phyloP scores from a whole-genome alignment of 345 rosid species.

The Eucalyptus regnans region DNA sequence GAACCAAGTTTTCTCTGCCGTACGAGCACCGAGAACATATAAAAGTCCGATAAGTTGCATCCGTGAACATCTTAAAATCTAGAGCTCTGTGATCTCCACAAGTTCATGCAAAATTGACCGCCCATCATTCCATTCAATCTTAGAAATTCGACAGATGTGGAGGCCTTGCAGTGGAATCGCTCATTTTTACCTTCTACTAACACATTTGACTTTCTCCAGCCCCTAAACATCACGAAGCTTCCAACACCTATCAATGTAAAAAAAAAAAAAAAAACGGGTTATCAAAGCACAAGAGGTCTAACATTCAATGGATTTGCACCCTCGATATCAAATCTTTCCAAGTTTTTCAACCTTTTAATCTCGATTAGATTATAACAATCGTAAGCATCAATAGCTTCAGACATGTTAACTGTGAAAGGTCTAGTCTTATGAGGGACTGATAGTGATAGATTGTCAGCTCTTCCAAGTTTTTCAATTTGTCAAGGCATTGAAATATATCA shows the following conservation, averaged over 20 bases:
- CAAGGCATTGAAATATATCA: too few species aligned
- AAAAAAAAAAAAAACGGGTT: too few species aligned
- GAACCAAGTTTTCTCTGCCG: neutral
- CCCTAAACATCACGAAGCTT: neutral
- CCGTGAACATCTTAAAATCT: neutral
- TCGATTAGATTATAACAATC: neutral
- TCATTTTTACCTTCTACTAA: neutral
- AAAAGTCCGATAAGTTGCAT: neutral
- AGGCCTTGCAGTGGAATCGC: neutral
- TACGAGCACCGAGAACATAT: neutral
- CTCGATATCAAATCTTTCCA: fast-evolving
- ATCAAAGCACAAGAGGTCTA: neutral
- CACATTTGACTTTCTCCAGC: neutral
- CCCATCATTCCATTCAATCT: neutral
- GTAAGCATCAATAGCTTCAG: neutral
- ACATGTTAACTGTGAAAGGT: neutral
- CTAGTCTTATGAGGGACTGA: neutral
- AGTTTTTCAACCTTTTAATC: neutral
- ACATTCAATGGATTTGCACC: neutral
- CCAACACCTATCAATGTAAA: neutral
- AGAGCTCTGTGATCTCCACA: neutral
- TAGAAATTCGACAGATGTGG: neutral
- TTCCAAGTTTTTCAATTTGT: too few species aligned
- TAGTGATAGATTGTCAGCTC: neutral
- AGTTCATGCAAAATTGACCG: neutral